Evolutionary conservation across 2,329 filamentous ascomycete genomes (phyloP), one percentile per base, ranked within the genome.

Genomic region (Pseudogymnoascus pannorum): DNA sequence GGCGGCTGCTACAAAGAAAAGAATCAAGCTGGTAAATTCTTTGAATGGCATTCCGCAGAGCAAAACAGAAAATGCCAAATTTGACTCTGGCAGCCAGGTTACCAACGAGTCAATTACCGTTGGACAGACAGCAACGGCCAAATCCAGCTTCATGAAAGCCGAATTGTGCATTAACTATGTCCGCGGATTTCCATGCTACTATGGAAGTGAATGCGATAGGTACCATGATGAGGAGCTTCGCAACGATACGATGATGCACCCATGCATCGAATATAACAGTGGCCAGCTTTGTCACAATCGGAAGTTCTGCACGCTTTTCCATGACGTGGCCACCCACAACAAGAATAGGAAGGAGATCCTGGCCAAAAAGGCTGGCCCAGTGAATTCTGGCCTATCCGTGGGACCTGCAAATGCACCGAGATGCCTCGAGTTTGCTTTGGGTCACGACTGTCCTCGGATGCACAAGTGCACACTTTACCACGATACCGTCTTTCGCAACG

Each of bases 181-280:
- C 48, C 48, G 48, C 26, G 48, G 48, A 5, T 54, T 54, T 18
- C 26, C 48, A 33, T 54, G 48, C 16, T 54, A 54, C 48, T 54
- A 54, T 20, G 48, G 48, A 8, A 33, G 20, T 31, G 48, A 54
- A 33, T 54, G 48, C 26, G 48, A 54, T 20, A 54, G 48, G 11
- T 54, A 54, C 26, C 48, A 54, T 18, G 48, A 54, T 20, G 26
- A 31, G 5, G n/a, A 54, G 11, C 16, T 54, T 54, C 48, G 48
- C 26, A 33, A 54, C 9, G 4, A 29, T 18, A 18, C 48, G 8
- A 54, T 54, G 48, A 20, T 54, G 48, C 9, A 31, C 11, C 48
- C 48, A 1, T 54, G 48, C 26, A 7, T 31, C 14, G 48, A 54
- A 12, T 54, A 54, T 18, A 54, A 54, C 26, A 54, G n/a, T 31